Evolutionary conservation across 1,139 yeast genomes (phyloP).

Genomic region (Wickerhamomyces sp.): DNA sequence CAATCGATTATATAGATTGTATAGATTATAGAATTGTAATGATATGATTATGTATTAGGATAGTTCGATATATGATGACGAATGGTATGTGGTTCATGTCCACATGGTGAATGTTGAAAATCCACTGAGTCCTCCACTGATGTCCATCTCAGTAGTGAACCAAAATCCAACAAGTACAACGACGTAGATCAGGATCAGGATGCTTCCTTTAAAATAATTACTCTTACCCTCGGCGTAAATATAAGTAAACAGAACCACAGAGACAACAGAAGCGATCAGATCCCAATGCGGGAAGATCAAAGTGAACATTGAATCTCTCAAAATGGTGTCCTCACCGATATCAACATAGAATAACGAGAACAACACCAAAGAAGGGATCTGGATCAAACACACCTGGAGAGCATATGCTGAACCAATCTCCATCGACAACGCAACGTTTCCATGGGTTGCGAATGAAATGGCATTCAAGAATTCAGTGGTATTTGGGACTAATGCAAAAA

Average conservation of each 20-base stretch:
- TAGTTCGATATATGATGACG: too few species aligned
- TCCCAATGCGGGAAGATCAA: slow-evolving; percentile 96
- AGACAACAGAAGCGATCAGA: slow-evolving; percentile 74
- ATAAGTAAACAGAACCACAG: slow-evolving; percentile 87
- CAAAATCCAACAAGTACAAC: slow-evolving; percentile 82
- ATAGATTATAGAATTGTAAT: too few species aligned
- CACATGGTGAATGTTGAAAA: background rate
- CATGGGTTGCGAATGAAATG: slow-evolving; percentile 92
- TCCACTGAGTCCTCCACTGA: slow-evolving; percentile 10
- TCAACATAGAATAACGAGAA: slow-evolving; percentile 52
- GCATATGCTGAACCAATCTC: slow-evolving; percentile 98
- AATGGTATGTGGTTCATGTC: background rate
- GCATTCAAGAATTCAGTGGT: slow-evolving; percentile 97
- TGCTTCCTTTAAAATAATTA: slow-evolving; percentile 92
- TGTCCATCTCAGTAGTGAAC: slow-evolving; percentile 42
- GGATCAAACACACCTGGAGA: slow-evolving; percentile 90
- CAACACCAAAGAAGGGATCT: slow-evolving; percentile 84
- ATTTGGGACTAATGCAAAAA: slow-evolving; percentile 93
- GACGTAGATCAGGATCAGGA: slow-evolving; percentile 71
- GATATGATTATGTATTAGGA: too few species aligned
- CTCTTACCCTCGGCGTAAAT: slow-evolving; percentile 96
- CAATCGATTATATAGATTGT: too few species aligned
- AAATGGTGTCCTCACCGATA: slow-evolving; percentile 26
- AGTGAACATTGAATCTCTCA: slow-evolving; percentile 58
- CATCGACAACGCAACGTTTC: slow-evolving; percentile 93